These are phyloP conservation scores for Solanum peruvianum DNA, from an alignment of 257 asterid species.

Conservation along the genomic window DNA sequence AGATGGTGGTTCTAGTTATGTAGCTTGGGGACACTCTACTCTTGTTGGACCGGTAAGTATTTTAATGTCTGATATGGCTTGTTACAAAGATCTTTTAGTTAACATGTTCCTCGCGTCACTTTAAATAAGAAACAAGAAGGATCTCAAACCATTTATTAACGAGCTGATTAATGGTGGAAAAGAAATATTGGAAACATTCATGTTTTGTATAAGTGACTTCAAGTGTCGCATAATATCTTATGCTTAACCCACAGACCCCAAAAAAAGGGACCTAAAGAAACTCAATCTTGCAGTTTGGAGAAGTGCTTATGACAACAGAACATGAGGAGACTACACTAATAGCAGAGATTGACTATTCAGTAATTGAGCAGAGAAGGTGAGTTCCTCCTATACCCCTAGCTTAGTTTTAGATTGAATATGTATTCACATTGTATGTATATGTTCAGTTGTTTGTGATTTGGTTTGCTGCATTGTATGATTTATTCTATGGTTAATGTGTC, in stretches of 20 bases:
- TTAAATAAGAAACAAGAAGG: not conserved
- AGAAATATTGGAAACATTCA: not conserved
- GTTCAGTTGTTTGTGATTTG: not conserved
- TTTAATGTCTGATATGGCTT: not conserved
- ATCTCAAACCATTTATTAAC: not conserved
- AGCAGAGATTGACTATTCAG: slow-evolving; percentile 75
- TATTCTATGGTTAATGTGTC: not conserved
- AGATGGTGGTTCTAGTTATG: slow-evolving; percentile 58
- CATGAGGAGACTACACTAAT: slow-evolving; percentile 63
- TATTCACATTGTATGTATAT: not conserved
- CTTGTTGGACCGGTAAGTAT: slow-evolving; percentile 84
- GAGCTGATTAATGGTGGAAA: not conserved
- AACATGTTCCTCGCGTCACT: not conserved
- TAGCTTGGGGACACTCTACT: slow-evolving; percentile 94
- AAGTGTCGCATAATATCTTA: not conserved
- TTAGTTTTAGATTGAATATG: not conserved
- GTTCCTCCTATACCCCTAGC: not conserved
- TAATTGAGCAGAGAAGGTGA: slow-evolving; percentile 75
- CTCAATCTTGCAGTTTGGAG: slow-evolving; percentile 67
- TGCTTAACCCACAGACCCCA: not conserved
- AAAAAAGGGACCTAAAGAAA: not conserved
- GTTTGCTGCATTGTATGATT: not conserved
- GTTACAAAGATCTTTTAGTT: not conserved
- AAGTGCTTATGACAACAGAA: slow-evolving; percentile 85
- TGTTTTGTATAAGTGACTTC: not conserved